Evolutionary conservation across 139 green algal species (phyloP).

Genomic region (Coelastrella sp.): DNA sequence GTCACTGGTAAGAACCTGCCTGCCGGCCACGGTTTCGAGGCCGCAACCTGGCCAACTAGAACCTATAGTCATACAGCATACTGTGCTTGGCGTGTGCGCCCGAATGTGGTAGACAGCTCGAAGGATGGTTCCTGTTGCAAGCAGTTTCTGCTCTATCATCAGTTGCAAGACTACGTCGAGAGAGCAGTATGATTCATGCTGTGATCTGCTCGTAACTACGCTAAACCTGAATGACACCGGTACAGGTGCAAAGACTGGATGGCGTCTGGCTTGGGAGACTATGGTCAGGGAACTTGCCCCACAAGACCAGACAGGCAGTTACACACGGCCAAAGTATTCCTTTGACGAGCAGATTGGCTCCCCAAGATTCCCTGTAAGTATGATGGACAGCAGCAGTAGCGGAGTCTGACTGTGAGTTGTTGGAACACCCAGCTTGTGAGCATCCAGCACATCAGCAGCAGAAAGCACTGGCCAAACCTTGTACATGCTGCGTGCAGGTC

Average conservation of each 20-base stretch:
- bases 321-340: conserved; percentile 78
- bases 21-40: too few species aligned
- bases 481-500: too few species aligned
- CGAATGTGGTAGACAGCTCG: too few species aligned
- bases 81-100: too few species aligned
- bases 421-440: too few species aligned
- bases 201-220: too few species aligned
- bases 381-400: background rate
- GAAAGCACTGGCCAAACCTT: too few species aligned
- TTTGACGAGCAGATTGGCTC: conserved; percentile 76
- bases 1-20: conserved; percentile 62
- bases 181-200: background rate
- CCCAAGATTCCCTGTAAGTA: conserved; percentile 69
- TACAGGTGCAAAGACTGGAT: conserved; percentile 80
- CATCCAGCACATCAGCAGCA: too few species aligned
- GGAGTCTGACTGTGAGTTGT: too few species aligned
- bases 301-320: conserved; percentile 69
- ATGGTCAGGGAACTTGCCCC: conserved; percentile 92
- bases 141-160: background rate
- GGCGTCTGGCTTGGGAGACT: conserved; percentile 79
- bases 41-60: too few species aligned
- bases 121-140: background rate
- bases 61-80: too few species aligned
- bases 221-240: background rate
- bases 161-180: background rate